Conservation (phyloP, 2,329 filamentous ascomycete species). For the Thielaviopsis punctulata region DNA sequence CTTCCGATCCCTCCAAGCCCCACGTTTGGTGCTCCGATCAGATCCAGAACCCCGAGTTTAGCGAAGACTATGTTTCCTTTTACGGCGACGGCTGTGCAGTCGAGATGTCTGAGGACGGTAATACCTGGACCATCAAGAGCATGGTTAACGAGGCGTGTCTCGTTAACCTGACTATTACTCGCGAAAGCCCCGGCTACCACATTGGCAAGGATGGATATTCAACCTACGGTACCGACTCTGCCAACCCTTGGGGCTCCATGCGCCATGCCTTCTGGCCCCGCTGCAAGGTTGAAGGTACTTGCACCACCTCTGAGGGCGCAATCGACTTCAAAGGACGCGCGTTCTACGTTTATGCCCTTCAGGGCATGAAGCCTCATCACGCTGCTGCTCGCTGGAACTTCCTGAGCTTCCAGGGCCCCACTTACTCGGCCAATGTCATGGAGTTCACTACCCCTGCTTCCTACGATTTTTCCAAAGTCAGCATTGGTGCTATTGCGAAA, state of each 20-base stretch:
- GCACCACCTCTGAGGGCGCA: slow-evolving; percentile 65
- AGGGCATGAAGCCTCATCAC: slow-evolving; percentile 99
- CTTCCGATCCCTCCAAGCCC: slow-evolving; percentile 51
- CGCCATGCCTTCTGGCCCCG: slow-evolving; percentile 89
- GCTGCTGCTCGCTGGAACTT: slow-evolving; percentile 89
- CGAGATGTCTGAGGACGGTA: slow-evolving; percentile 72
- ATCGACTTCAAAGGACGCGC: slow-evolving; percentile 68
- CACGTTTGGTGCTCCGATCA: slow-evolving; percentile 73
- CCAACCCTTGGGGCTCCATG: slow-evolving; percentile 82
- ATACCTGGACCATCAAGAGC: slow-evolving; percentile 76
- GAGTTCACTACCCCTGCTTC: slow-evolving; percentile 87
- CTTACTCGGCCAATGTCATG: slow-evolving; percentile 82
- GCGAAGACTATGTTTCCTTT: slow-evolving; percentile 66
- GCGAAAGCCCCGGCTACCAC: slow-evolving; percentile 63
- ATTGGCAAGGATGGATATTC: slow-evolving; percentile 71
- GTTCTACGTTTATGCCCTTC: slow-evolving; percentile 68
- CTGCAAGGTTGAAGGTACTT: slow-evolving; percentile 63
- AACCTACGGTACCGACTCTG: slow-evolving; percentile 70
- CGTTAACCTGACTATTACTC: slow-evolving; percentile 72
- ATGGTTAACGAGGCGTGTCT: slow-evolving; percentile 63
- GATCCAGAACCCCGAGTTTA: slow-evolving; percentile 65
- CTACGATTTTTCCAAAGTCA: slow-evolving; percentile 72
- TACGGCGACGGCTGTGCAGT: slow-evolving; percentile 74
- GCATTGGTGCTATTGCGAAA: slow-evolving; percentile 65
- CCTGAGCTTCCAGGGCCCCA: slow-evolving; percentile 73